Evolutionary conservation across 148 eudicot genomes (phyloP).

Genomic region (Amaranthus hypochondriacus): DNA sequence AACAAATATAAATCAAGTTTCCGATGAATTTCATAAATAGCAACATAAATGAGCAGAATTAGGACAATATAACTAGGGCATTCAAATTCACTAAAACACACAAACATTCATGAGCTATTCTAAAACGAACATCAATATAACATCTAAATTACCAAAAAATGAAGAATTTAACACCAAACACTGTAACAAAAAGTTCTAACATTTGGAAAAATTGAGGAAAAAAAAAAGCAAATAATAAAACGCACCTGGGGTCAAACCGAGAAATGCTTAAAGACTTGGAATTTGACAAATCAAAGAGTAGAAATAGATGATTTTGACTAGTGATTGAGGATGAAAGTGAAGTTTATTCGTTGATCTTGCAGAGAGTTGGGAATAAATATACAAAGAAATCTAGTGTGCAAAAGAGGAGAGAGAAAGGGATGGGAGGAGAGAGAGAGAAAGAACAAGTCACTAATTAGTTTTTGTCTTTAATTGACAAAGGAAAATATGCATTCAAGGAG

Average conservation of each 20-base stretch:
- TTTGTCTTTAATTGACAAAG: background rate
- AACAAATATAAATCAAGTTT: background rate
- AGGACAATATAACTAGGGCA: slow-evolving; percentile 8
- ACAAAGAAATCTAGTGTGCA: background rate
- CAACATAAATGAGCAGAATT: background rate
- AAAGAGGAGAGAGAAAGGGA: background rate
- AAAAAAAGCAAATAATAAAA: background rate
- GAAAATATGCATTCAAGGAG: background rate
- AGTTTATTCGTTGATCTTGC: background rate
- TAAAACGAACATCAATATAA: background rate
- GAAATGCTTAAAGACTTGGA: background rate
- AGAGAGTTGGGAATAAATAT: background rate
- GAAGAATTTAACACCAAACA: background rate
- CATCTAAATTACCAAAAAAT: background rate
- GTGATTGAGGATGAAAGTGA: no score
- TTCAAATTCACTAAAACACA: slow-evolving; percentile 12
- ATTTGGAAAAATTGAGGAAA: background rate
- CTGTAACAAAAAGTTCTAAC: background rate
- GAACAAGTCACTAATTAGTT: background rate
- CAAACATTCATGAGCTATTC: background rate
- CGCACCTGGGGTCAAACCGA: slow-evolving; percentile 1
- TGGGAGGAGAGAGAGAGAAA: background rate
- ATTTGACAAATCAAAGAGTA: background rate
- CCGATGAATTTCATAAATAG: background rate
- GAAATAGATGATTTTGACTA: background rate